Percentiles rank a stretch among this genome's conserved stretches.
phyloP scores from a whole-genome alignment of 2,329 filamentous ascomycete genomes.

The Rasamsonia emersonii region DNA sequence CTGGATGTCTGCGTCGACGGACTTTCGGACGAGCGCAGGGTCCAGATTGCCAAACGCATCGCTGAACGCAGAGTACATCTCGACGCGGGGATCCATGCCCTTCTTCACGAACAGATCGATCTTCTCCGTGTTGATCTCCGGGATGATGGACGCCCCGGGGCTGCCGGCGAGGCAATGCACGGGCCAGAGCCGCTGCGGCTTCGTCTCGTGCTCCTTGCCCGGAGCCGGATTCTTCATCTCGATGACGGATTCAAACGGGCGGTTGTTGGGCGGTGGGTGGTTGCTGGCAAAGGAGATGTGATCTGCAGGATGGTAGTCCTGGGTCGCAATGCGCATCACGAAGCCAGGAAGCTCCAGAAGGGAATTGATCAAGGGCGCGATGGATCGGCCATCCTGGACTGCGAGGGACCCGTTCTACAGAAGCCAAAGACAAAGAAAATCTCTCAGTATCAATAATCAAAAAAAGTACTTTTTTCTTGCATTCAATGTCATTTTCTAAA shows the following conservation, averaged over 20 bases:
- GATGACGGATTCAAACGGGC: slow-evolving; percentile 58
- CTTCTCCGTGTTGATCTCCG: slow-evolving; percentile 54
- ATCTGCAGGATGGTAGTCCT: slow-evolving; percentile 76
- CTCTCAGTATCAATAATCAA: not conserved
- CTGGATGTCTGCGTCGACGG: slow-evolving; percentile 52
- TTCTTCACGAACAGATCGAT: slow-evolving; percentile 68
- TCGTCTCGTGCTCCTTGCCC: slow-evolving; percentile 50
- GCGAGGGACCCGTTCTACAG: slow-evolving; percentile 77
- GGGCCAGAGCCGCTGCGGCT: slow-evolving; percentile 73
- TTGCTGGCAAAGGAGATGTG: slow-evolving; percentile 87
- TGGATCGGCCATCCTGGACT: slow-evolving; percentile 62
- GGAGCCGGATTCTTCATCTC: slow-evolving; percentile 45
- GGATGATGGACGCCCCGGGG: slow-evolving; percentile 61
- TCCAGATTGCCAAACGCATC: slow-evolving; percentile 58
- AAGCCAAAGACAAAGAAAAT: not conserved
- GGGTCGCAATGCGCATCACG: slow-evolving; percentile 68
- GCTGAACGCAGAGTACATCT: slow-evolving; percentile 92
- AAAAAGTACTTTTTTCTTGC: too few species aligned
- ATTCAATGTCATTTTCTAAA: not conserved
- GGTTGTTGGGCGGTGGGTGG: slow-evolving; percentile 55
- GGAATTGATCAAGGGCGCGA: slow-evolving; percentile 62
- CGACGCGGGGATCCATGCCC: slow-evolving; percentile 62
- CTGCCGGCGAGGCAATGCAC: slow-evolving; percentile 76
- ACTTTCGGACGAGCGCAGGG: slow-evolving; percentile 20
- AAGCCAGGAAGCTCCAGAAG: slow-evolving; percentile 64